phyloP scores from a whole-genome alignment of 805 yeast species.

The Candida boidinii region DNA sequence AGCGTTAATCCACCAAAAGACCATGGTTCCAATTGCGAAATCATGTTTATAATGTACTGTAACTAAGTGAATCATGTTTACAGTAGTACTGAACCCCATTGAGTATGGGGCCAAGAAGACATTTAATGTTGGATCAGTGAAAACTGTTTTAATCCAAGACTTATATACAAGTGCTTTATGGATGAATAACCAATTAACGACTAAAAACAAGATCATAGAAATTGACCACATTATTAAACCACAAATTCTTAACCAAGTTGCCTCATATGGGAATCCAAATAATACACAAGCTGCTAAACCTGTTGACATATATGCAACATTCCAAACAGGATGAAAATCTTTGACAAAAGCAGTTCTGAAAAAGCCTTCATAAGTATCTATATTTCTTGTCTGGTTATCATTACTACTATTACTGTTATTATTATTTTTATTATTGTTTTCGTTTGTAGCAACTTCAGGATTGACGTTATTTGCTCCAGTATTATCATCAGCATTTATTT shows the following conservation, averaged over 20 bases:
- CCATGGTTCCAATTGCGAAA: constrained; percentile 31
- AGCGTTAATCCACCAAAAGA: constrained; percentile 64
- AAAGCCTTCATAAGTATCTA: background rate
- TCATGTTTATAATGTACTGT: constrained; percentile 17
- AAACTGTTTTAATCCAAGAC: constrained; percentile 14
- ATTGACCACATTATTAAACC: constrained; percentile 37
- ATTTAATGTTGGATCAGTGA: constrained; percentile 36
- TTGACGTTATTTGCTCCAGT: too few species aligned
- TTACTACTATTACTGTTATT: too few species aligned
- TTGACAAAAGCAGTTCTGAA: constrained; percentile 11
- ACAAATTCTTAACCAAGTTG: constrained; percentile 12
- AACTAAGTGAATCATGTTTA: constrained; percentile 43
- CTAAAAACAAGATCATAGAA: constrained; percentile 38
- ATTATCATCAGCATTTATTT: too few species aligned
- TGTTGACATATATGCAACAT: constrained; percentile 69
- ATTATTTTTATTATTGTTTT: too few species aligned
- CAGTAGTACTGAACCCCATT: constrained; percentile 70
- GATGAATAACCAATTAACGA: constrained; percentile 29
- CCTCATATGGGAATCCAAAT: constrained; percentile 42
- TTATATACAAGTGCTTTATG: constrained; percentile 23
- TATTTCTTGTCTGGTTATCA: too few species aligned
- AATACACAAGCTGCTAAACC: constrained; percentile 60
- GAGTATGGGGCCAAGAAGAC: constrained; percentile 69
- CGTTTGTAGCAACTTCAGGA: too few species aligned
- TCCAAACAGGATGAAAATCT: constrained; percentile 47